These are phyloP conservation scores for Sanghuangporus baumii DNA, from an alignment of 1,284 basidiomycete genomes.

Conservation along the genomic window DNA sequence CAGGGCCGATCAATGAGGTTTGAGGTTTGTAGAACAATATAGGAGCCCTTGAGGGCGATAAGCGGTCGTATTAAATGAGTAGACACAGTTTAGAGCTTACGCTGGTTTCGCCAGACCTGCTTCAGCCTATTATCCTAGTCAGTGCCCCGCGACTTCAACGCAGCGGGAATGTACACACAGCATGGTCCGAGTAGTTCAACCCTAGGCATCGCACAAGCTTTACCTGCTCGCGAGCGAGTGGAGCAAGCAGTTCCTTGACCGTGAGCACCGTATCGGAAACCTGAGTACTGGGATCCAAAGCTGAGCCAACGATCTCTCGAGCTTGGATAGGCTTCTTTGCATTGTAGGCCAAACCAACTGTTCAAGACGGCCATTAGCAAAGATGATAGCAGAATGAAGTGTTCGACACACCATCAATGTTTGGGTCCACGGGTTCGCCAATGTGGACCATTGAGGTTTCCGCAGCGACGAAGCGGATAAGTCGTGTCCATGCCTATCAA, in stretches of 20 bases:
- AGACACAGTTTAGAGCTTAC: slow-evolving; percentile 33
- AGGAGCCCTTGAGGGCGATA: slow-evolving; percentile 45
- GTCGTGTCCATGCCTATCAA: slow-evolving; percentile 65
- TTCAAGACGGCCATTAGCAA: not conserved
- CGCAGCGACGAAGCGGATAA: slow-evolving; percentile 79
- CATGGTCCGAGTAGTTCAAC: slow-evolving; percentile 77
- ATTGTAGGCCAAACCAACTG: slow-evolving; percentile 64
- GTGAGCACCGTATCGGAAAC: slow-evolving; percentile 60
- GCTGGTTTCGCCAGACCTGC: slow-evolving; percentile 55
- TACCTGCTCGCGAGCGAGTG: slow-evolving; percentile 60
- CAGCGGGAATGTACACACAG: slow-evolving; percentile 40
- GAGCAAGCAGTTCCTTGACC: slow-evolving; percentile 65
- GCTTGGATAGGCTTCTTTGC: slow-evolving; percentile 53
- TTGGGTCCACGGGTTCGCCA: slow-evolving; percentile 68
- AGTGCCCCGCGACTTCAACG: not conserved
- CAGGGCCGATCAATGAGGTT: slow-evolving; percentile 66
- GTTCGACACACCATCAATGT: slow-evolving; percentile 51
- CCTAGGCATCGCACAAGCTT: slow-evolving; percentile 73
- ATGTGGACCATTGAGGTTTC: slow-evolving; percentile 72
- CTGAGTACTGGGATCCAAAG: slow-evolving; percentile 56
- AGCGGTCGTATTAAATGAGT: not conserved
- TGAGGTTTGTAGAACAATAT: slow-evolving; percentile 79
- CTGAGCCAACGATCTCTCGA: slow-evolving; percentile 62
- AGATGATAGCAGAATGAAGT: not conserved
- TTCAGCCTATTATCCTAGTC: slow-evolving; percentile 46